Conservation (phyloP, 805 yeast genomes). For the Wickerhamiella slavikovae region DNA sequence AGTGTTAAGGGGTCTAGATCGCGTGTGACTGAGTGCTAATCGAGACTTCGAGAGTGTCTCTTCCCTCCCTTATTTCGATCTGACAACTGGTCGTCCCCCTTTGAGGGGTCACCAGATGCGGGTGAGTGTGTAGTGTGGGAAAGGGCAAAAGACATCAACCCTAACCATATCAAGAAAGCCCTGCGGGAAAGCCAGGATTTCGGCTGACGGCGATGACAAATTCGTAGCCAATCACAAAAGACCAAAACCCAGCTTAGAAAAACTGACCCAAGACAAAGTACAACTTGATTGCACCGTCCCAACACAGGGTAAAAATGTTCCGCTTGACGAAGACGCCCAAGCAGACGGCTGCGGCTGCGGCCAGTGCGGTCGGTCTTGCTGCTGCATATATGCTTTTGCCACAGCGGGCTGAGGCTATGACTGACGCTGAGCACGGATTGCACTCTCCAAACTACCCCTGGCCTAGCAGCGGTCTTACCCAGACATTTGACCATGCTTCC, state of each 20-base stretch:
- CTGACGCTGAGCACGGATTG: slow-evolving; percentile 96
- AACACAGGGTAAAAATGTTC: slow-evolving; percentile 4
- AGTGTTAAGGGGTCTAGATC: too few species aligned
- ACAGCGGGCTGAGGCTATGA: slow-evolving; percentile 83
- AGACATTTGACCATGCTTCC: slow-evolving; percentile 77
- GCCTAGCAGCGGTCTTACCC: slow-evolving; percentile 60
- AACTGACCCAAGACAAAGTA: background rate
- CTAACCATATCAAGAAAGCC: too few species aligned
- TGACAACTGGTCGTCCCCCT: too few species aligned
- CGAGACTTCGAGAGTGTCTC: too few species aligned
- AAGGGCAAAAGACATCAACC: too few species aligned
- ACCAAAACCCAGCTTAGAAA: slow-evolving; percentile 4
- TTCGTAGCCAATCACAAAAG: slow-evolving; percentile 5
- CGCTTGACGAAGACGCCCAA: slow-evolving; percentile 12
- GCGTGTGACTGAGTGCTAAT: too few species aligned
- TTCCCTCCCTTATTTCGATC: too few species aligned
- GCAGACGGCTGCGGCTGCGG: slow-evolving; percentile 26
- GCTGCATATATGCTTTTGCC: slow-evolving; percentile 65
- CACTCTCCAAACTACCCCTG: slow-evolving; percentile 87
- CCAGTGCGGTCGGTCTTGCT: slow-evolving; percentile 51
- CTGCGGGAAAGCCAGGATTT: too few species aligned
- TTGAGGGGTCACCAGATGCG: too few species aligned
- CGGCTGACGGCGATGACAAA: slow-evolving; percentile 2
- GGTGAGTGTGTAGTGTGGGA: too few species aligned
- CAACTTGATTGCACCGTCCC: slow-evolving; percentile 1